Evolutionary conservation across 1,139 yeast genomes (phyloP), one percentile per base, ranked within the genome.

Genomic region (Candida neerlandica): DNA sequence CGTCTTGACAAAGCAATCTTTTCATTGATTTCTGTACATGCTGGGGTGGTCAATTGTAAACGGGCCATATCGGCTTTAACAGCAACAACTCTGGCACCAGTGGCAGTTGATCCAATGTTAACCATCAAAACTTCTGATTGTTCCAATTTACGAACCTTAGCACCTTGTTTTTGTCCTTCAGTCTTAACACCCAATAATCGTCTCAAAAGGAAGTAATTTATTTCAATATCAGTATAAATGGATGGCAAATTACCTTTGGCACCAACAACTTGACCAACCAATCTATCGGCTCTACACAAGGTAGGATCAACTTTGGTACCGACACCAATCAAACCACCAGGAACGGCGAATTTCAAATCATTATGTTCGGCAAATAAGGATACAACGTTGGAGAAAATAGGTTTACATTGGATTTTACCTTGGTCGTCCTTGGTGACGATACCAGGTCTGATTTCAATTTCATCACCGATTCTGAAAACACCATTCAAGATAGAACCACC

Each of bases 1-100:
- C 99, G 92, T 82, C 99, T 89, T 42, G 97, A 91, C 66, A 95
- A 80, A 46, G 99, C 99, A 72, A 95, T 92, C 86, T 95, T 92
- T 78, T 95, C 99, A 61, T 95, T 89, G 51, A 94, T 82, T 77
- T 92, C 98, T 43, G 99, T 94, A 84, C 99, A 95, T 43, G 99
- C 99, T 50, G 99, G 99, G 44, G 96, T 86, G 44, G 98, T 92
- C 67, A 95, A 83, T 67, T 91, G 92, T 65, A 95, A 81, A 80
- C 97, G 90, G 49, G 99, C 99, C 97, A 94, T 89, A 82, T 95
- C 99, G 54, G 99, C 99, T 73, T 90, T 89, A 54, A 95, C 98
- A 46, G 97, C 96, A 62, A 92, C 86, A 60, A 95, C 99, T 71
- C 97, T 88, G 52, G 99, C 99, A 75, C 99, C 99, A 41, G 98